Conservation (phyloP, 208 protist species). For the Vickermania spadyakhi region DNA sequence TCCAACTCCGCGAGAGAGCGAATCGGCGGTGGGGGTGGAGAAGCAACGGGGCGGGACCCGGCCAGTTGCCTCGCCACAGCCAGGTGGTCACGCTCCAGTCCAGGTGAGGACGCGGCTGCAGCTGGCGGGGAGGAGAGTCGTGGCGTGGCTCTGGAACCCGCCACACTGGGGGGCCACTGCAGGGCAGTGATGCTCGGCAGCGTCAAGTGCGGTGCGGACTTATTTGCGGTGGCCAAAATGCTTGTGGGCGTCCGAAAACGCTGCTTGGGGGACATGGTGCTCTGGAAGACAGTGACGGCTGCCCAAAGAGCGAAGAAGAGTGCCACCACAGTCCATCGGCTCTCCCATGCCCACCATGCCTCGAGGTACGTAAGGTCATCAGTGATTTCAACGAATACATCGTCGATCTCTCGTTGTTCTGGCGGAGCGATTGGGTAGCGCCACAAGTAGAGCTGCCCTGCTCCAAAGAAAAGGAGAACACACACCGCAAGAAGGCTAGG, state of each 20-base stretch:
- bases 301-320: not conserved
- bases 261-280: not conserved
- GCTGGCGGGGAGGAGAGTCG: not conserved
- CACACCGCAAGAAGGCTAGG: no score
- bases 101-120: not conserved
- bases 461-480: no score
- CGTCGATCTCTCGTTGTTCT: no score
- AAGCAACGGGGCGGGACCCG: slow-evolving; percentile 8
- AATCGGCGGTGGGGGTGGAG: no score
- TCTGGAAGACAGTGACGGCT: not conserved
- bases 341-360: no score
- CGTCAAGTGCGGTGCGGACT: not conserved
- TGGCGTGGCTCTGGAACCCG: not conserved
- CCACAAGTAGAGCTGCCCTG: no score
- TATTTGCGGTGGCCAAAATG: not conserved
- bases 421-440: no score
- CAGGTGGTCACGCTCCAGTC: no score
- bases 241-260: no score
- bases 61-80: no score
- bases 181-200: not conserved
- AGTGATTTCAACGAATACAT: not conserved
- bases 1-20: slow-evolving; percentile 25
- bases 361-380: not conserved
- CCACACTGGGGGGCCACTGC: not conserved
- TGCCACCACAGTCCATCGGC: no score